phyloP scores from a whole-genome alignment of 2,329 filamentous ascomycete genomes.

The Pseudohalonectria lignicola region DNA sequence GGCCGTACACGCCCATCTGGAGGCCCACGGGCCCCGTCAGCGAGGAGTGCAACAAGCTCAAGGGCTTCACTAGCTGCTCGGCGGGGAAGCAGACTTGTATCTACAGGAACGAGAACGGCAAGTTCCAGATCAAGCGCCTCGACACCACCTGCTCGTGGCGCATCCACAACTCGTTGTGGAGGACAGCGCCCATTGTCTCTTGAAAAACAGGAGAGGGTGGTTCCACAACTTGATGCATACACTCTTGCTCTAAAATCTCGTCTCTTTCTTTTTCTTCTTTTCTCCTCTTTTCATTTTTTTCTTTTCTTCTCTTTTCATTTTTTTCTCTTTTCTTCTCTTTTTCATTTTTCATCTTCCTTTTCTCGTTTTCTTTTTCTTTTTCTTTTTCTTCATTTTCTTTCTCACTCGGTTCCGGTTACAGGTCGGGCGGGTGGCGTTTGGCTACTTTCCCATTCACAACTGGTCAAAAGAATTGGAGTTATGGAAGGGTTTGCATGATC shows the following conservation, averaged over 20 bases:
- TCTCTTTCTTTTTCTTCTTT: neutral
- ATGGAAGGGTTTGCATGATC: too few species aligned
- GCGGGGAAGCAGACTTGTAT: constrained; percentile 1
- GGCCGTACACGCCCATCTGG: neutral
- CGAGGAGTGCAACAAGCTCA: constrained; percentile 2
- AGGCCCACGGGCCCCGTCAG: neutral
- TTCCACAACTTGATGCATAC: neutral
- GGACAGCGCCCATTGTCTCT: neutral
- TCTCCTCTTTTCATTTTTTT: neutral
- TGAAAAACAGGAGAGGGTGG: too few species aligned
- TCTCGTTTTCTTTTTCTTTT: neutral
- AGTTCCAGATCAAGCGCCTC: constrained; percentile 1
- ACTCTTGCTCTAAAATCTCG: neutral
- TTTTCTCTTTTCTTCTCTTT: neutral
- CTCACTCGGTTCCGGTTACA: too few species aligned
- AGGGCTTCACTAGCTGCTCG: constrained; percentile 1
- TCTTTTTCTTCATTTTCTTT: neutral
- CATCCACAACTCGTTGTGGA: constrained; percentile 1
- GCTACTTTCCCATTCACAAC: too few species aligned
- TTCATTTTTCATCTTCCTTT: neutral
- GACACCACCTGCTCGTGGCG: constrained; percentile 1
- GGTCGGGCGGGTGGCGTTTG: too few species aligned
- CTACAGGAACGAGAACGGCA: constrained; percentile 1
- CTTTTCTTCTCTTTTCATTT: neutral
- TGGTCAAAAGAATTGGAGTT: too few species aligned